A percentile compares a stretch with the other conserved stretches of the same genome.
phyloP scores from a whole-genome alignment of 371 early-diverging fungal species.

The Gilbertella persicaria region DNA sequence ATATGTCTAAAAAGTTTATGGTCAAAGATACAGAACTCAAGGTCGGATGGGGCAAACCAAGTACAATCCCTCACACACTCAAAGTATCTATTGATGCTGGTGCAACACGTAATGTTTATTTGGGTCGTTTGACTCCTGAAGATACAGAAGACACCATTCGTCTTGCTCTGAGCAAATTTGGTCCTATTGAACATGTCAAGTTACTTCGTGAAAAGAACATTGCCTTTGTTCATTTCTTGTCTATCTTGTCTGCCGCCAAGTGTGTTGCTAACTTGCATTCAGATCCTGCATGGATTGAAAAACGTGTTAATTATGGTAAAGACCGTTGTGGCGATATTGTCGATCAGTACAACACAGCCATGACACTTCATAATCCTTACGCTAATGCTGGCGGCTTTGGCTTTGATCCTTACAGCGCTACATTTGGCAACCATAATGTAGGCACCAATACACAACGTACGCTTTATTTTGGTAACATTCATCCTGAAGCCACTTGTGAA shows the following conservation, averaged over 20 bases:
- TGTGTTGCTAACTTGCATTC: conserved; percentile 55
- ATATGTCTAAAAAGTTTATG: conserved; percentile 27
- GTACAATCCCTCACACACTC: conserved; percentile 42
- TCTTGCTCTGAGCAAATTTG: conserved; percentile 56
- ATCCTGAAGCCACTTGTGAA: conserved; percentile 69
- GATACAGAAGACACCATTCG: conserved; percentile 51
- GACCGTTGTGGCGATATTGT: conserved; percentile 66
- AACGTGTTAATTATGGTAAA: conserved; percentile 73
- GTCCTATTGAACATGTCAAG: conserved; percentile 68
- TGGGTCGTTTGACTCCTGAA: conserved; percentile 63
- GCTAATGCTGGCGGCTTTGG: background rate
- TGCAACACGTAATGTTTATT: conserved; percentile 74
- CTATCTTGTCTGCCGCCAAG: conserved; percentile 63
- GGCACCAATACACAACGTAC: conserved; percentile 35
- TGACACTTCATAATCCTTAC: conserved; percentile 1
- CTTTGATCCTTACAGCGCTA: conserved; percentile 18
- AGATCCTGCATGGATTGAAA: conserved; percentile 49
- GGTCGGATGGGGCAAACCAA: conserved; percentile 77
- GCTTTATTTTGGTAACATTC: conserved; percentile 76
- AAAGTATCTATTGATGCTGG: conserved; percentile 36
- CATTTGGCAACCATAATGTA: background rate
- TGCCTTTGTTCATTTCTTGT: conserved; percentile 78
- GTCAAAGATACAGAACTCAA: conserved; percentile 56
- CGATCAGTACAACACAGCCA: background rate
- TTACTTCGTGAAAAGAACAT: conserved; percentile 67